These are phyloP conservation scores for Coelastrella sp. DNA, from an alignment of 139 green algal species.

Conservation along the genomic window DNA sequence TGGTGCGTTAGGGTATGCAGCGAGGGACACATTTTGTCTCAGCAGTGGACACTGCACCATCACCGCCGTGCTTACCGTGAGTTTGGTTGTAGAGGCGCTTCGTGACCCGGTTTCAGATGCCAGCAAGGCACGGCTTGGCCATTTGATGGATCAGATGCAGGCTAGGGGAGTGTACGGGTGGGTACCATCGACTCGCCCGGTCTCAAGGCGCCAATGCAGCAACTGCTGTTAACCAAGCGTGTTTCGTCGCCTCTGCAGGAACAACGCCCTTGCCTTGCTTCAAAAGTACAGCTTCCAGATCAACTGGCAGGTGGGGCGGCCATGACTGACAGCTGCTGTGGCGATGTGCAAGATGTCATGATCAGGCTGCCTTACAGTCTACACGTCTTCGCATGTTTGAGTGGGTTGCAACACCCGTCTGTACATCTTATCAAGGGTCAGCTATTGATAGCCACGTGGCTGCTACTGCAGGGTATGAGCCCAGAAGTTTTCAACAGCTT, in stretches of 20 bases:
- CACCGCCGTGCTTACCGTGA: not conserved
- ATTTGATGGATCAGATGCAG: conserved; percentile 49
- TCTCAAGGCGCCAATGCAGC: no score
- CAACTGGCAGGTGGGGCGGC: conserved; percentile 47
- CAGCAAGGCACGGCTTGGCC: conserved; percentile 20
- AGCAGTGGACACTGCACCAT: not conserved
- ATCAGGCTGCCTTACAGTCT: no score
- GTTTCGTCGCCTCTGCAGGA: not conserved
- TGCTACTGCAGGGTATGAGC: conserved; percentile 56
- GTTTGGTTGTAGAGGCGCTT: not conserved
- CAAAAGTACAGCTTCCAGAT: conserved; percentile 46
- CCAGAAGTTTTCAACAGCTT: conserved; percentile 63
- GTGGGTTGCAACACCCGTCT: not conserved
- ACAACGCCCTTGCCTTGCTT: conserved; percentile 37
- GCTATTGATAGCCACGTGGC: no score
- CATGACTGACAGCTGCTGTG: not conserved
- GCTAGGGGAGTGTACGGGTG: conserved; percentile 52
- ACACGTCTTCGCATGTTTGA: not conserved
- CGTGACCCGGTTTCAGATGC: not conserved
- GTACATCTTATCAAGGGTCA: not conserved
- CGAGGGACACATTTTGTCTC: not conserved
- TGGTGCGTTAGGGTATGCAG: not conserved
- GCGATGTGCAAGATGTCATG: no score
- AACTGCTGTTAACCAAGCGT: no score
- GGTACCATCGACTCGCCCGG: not conserved